Evolutionary conservation across 805 yeast genomes (phyloP), one percentile per base, ranked within the genome.

Genomic region (Ogataea paraovalis): DNA sequence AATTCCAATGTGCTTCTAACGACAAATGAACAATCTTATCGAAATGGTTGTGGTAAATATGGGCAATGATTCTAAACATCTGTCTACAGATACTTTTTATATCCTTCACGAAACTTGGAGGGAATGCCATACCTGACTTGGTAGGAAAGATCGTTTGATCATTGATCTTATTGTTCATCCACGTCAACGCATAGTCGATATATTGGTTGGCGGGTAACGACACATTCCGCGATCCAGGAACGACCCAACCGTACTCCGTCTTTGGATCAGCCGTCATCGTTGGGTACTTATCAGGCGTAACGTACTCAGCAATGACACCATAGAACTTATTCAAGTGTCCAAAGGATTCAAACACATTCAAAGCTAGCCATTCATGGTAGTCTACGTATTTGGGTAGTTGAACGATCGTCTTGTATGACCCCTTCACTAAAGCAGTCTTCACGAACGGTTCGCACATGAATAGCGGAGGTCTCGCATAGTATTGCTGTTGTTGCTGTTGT

Each of bases 1-100:
- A 91, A 66, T 94, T 94, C 96, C 96, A 94, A 65, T 94, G 98
- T 0, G 98, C 97, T 64, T 94, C 99, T 50, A 94, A 67, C 2
- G 96, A 84, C 49, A 94, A 69, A 65, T 94, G 97, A n/a, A 92
- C 82, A 21, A 92, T 78, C 62, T 85, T 89, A 55, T 92, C 99
- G 67, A 90, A 94, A 65, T 94, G 99, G 65, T 90, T 89, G 68
- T 89, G 87, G 65, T 91, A 94, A 34, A 94, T 82, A 62, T 91
- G 96, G 3, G 99, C 99, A 69, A 92, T 91, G 14, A 94, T 87
- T 56, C 98, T 78, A 62, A 94, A 90, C 89, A 94, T 86, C 63
- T 94, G 98, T 53, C 90, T 75, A 62, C 84, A 83, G 19, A 94
- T 91, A 62, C 90, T 87, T 59, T 86, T 90, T 42, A 94, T 82